These are phyloP conservation scores for Neofusicoccum kwambonambiense DNA, from an alignment of 2,329 filamentous ascomycete genomes.

Conservation along the genomic window DNA sequence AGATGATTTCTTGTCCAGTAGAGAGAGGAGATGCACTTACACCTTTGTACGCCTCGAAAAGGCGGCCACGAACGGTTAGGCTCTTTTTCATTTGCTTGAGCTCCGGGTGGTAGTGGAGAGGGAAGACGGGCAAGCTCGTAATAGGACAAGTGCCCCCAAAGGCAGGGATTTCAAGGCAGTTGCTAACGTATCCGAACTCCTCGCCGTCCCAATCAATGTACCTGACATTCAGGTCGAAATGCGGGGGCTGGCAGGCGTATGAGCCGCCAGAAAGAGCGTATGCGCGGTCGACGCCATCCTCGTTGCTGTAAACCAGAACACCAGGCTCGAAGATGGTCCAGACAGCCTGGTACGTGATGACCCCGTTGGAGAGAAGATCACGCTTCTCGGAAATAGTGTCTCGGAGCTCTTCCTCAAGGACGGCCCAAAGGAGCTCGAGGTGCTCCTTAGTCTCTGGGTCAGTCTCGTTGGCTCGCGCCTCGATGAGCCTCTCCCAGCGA, in stretches of 20 bases:
- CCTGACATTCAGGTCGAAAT: slow-evolving; percentile 21
- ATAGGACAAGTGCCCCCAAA: slow-evolving; percentile 41
- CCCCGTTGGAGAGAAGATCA: slow-evolving; percentile 23
- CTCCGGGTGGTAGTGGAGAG: slow-evolving; percentile 40
- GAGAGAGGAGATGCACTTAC: background rate
- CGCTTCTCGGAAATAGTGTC: slow-evolving; percentile 21
- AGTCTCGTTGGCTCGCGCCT: slow-evolving; percentile 24
- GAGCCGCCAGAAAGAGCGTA: slow-evolving; percentile 20
- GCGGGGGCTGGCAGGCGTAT: slow-evolving; percentile 19
- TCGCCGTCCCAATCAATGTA: slow-evolving; percentile 30
- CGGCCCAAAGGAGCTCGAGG: slow-evolving; percentile 31
- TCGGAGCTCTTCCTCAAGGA: slow-evolving; percentile 18
- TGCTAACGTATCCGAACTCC: slow-evolving; percentile 25
- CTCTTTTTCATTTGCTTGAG: slow-evolving; percentile 33
- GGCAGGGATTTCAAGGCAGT: slow-evolving; percentile 20
- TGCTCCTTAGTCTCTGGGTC: slow-evolving; percentile 31
- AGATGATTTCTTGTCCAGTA: background rate
- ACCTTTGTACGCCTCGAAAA: slow-evolving; percentile 46
- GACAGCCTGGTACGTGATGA: slow-evolving; percentile 20
- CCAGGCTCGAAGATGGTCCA: slow-evolving; percentile 27
- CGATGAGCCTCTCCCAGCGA: slow-evolving; percentile 32
- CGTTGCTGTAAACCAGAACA: slow-evolving; percentile 20
- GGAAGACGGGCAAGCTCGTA: slow-evolving; percentile 37
- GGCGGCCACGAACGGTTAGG: slow-evolving; percentile 43
- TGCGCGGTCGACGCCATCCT: slow-evolving; percentile 21